Evolutionary conservation across 352 stramenopile species (phyloP).

Genomic region (Pythium insidiosum): DNA sequence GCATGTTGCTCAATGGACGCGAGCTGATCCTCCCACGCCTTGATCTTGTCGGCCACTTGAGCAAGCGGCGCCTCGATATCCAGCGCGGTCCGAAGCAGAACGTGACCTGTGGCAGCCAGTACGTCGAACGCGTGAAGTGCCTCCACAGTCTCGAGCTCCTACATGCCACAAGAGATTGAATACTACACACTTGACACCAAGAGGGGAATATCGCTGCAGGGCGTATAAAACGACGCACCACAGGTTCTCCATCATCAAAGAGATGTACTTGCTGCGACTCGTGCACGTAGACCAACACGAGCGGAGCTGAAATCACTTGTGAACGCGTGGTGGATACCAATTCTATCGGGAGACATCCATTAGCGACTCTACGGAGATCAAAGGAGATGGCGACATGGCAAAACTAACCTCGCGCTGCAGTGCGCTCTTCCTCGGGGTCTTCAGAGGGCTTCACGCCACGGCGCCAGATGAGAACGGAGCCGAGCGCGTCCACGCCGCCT

Average conservation of each 20-base stretch:
- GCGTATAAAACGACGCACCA: no score
- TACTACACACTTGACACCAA: no score
- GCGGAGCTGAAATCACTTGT: neutral
- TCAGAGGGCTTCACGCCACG: no score
- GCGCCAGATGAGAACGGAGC: no score
- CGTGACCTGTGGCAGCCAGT: slow-evolving; percentile 17
- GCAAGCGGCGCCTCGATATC: slow-evolving; percentile 26
- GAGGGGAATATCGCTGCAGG: no score
- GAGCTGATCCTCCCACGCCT: slow-evolving; percentile 4
- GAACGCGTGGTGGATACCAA: neutral
- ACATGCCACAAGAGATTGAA: no score
- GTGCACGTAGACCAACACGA: slow-evolving; percentile 19
- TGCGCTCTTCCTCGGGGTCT: no score
- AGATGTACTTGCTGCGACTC: slow-evolving; percentile 8
- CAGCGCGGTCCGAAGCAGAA: slow-evolving; percentile 31
- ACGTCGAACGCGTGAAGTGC: slow-evolving; percentile 48
- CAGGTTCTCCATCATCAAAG: slow-evolving; percentile 1
- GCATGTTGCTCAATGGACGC: slow-evolving; percentile 2
- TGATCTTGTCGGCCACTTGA: no score
- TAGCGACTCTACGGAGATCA: neutral
- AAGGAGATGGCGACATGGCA: no score
- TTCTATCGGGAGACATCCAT: neutral
- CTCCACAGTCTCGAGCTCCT: slow-evolving; percentile 24
- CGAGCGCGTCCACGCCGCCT: no score
- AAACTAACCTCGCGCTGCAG: no score